These are phyloP conservation scores for Angomonas ambiguus DNA, from an alignment of 208 protist species.

Conservation along the genomic window DNA sequence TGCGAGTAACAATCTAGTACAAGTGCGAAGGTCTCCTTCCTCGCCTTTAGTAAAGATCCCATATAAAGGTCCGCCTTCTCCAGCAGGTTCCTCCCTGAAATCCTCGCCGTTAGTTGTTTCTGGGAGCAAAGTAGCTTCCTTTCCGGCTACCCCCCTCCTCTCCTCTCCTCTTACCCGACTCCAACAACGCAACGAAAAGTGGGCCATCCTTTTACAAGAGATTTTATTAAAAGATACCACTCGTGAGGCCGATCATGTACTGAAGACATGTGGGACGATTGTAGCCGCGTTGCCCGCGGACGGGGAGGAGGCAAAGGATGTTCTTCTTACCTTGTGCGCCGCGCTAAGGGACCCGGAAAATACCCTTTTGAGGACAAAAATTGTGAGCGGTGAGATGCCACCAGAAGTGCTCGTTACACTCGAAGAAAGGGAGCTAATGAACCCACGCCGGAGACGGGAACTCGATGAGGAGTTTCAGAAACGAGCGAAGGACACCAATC, in stretches of 20 bases:
- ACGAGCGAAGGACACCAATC: constrained; percentile 75
- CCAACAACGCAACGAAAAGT: not conserved
- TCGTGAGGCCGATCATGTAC: not conserved
- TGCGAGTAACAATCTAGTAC: no score
- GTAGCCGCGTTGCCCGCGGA: constrained; percentile 51
- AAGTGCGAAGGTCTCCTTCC: no score
- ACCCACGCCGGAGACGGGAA: constrained; percentile 59
- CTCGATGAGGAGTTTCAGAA: constrained; percentile 64
- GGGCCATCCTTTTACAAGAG: constrained; percentile 26
- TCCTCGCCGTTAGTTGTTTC: not conserved
- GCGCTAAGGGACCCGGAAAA: constrained; percentile 75
- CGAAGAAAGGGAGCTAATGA: constrained; percentile 69
- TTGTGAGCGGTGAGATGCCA: constrained; percentile 55
- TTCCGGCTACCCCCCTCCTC: not conserved
- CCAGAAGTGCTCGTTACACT: constrained; percentile 72
- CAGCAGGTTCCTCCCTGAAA: not conserved
- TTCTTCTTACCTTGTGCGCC: constrained; percentile 59
- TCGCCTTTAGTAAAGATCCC: not conserved
- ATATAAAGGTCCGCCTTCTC: not conserved
- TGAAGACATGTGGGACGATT: constrained; percentile 40
- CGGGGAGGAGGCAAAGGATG: constrained; percentile 41
- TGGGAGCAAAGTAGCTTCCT: not conserved
- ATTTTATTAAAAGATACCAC: constrained; percentile 10
- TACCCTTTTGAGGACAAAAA: constrained; percentile 35
- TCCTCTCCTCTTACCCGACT: not conserved